Conservation (phyloP, 345 rosid genomes). For the Arabidopsis thaliana region TAIR10.1 NC_003070.9:13478001-13478500, state of each 20-base stretch:
- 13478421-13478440: too few relatives aligned
- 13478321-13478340: too few relatives aligned
- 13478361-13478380: constrained; percentile 91
- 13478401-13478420: too few relatives aligned
- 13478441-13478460: too few relatives aligned
- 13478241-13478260: neutral
- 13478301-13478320: constrained; percentile 25
- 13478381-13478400: too few relatives aligned
- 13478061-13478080: constrained; percentile 50
- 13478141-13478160: constrained; percentile 2
- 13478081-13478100: neutral
- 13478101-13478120: constrained; percentile 13
- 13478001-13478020: constrained; percentile 70
- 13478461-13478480: too few relatives aligned
- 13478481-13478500: too few relatives aligned
- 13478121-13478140: neutral
- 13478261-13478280: neutral
- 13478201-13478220: constrained; percentile 2
- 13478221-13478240: neutral
- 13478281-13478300: neutral
- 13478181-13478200: constrained; percentile 53
- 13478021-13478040: constrained; percentile 87
- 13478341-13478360: too few relatives aligned
- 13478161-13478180: constrained; percentile 88
- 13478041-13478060: constrained; percentile 67